Evolutionary conservation across 106 monocot genomes (phyloP).

Genomic region (Dendrobium officinale): DNA sequence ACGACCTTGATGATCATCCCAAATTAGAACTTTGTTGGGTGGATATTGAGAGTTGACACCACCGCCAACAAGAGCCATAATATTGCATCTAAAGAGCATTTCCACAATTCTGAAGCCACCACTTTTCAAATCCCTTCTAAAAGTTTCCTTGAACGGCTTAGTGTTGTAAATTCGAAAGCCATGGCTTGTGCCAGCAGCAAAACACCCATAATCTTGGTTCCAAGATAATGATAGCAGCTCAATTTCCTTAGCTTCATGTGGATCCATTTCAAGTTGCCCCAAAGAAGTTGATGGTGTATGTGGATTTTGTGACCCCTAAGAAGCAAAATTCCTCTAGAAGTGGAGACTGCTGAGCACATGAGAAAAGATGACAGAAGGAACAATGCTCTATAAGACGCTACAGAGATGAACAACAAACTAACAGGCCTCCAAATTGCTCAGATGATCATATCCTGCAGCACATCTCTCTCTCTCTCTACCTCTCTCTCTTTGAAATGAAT

Average conservation of each 20-base stretch:
- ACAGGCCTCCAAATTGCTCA: not conserved
- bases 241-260: conserved; percentile 29
- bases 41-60: conserved; percentile 71
- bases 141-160: conserved; percentile 76
- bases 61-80: conserved; percentile 88
- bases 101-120: conserved; percentile 88
- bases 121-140: conserved; percentile 78
- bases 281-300: conserved; percentile 24
- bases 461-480: not conserved
- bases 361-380: not conserved
- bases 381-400: not conserved
- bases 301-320: conserved; percentile 34
- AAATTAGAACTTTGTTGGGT: conserved; percentile 88
- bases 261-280: conserved; percentile 29
- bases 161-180: conserved; percentile 84
- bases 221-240: conserved; percentile 76
- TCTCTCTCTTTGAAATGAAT: not conserved
- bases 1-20: conserved; percentile 75
- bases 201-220: conserved; percentile 86
- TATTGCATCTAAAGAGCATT: conserved; percentile 81
- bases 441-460: not conserved
- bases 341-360: conserved; percentile 57
- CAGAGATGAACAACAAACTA: not conserved
- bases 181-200: conserved; percentile 73
- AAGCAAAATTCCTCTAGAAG: conserved; percentile 26